Evolutionary conservation across 2,329 filamentous ascomycete genomes (phyloP).

Genomic region (Beauveria varroae): DNA sequence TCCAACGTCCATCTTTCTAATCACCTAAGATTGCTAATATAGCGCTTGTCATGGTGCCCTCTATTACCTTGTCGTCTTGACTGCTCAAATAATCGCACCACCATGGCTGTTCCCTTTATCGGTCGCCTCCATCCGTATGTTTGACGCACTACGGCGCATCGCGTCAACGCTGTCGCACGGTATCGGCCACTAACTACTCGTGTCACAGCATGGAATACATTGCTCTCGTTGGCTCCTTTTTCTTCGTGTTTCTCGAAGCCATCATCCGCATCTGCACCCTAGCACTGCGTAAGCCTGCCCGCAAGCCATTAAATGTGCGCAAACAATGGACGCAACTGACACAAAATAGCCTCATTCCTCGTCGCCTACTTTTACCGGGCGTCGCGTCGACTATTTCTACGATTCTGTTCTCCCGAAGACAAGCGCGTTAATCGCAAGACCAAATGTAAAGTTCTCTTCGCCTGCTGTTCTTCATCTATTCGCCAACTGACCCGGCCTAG

Average conservation of each 20-base stretch:
- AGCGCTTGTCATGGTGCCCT: constrained; percentile 4
- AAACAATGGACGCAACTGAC: constrained; percentile 13
- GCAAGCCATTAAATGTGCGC: not conserved
- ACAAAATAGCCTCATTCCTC: constrained; percentile 59
- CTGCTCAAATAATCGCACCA: constrained; percentile 11
- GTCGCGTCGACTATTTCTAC: constrained; percentile 77
- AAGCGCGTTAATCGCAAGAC: constrained; percentile 61
- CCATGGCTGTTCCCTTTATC: constrained; percentile 46
- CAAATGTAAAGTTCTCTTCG: constrained; percentile 38
- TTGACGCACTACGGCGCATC: not conserved
- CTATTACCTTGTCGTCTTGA: not conserved
- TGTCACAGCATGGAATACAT: constrained; percentile 69
- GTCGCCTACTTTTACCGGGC: constrained; percentile 75
- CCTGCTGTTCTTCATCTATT: constrained; percentile 18
- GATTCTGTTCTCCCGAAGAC: constrained; percentile 61
- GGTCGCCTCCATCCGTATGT: constrained; percentile 46
- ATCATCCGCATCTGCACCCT: constrained; percentile 80
- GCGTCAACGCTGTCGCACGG: constrained; percentile 1
- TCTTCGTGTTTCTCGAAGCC: constrained; percentile 75
- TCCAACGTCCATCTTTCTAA: not conserved
- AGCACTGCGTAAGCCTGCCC: constrained; percentile 61
- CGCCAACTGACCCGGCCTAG: constrained; percentile 56
- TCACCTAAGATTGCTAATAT: not conserved
- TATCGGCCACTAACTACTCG: constrained; percentile 4
- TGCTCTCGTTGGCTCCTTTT: constrained; percentile 74